Evolutionary conservation across 257 asterid genomes (phyloP).

Genomic region (Agastache rugosa): DNA sequence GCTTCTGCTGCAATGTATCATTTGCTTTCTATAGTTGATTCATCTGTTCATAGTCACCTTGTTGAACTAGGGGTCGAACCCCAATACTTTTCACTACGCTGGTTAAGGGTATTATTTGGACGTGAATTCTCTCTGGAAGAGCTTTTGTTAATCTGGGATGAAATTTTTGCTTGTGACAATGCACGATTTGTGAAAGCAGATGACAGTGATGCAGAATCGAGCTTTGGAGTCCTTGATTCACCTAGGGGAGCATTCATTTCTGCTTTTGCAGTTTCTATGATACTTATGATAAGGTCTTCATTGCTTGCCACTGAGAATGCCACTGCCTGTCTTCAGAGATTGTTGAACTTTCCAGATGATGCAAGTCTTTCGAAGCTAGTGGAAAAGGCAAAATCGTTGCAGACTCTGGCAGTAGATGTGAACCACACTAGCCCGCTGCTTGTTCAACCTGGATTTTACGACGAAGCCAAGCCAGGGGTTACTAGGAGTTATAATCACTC

Average conservation of each 20-base stretch:
- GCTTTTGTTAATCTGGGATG: slow-evolving; percentile 84
- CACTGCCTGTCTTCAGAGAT: slow-evolving; percentile 78
- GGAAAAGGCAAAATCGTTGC: slow-evolving; percentile 76
- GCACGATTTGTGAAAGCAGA: slow-evolving; percentile 41
- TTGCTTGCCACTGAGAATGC: slow-evolving; percentile 90
- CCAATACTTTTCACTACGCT: slow-evolving; percentile 84
- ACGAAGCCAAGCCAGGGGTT: slow-evolving; percentile 49
- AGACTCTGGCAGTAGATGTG: slow-evolving; percentile 61
- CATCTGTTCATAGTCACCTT: slow-evolving; percentile 83
- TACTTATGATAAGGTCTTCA: slow-evolving; percentile 75
- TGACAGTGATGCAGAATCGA: slow-evolving; percentile 47
- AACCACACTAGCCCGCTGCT: slow-evolving; percentile 56
- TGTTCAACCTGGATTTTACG: slow-evolving; percentile 47
- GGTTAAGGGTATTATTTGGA: slow-evolving; percentile 91
- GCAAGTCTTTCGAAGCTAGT: slow-evolving; percentile 61
- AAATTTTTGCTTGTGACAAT: slow-evolving; percentile 70
- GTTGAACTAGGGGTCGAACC: slow-evolving; percentile 95
- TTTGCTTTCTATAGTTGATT: slow-evolving; percentile 80
- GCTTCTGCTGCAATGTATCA: slow-evolving; percentile 81
- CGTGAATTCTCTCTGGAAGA: slow-evolving; percentile 88
- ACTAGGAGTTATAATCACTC: slow-evolving; percentile 67
- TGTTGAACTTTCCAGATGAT: slow-evolving; percentile 78
- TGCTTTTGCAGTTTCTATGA: slow-evolving; percentile 92
- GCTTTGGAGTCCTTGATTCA: slow-evolving; percentile 64
- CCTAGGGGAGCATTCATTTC: slow-evolving; percentile 87